Evolutionary conservation across 768 basidiomycete genomes (phyloP).

Genomic region (Tylopilus cervinicoccineus): DNA sequence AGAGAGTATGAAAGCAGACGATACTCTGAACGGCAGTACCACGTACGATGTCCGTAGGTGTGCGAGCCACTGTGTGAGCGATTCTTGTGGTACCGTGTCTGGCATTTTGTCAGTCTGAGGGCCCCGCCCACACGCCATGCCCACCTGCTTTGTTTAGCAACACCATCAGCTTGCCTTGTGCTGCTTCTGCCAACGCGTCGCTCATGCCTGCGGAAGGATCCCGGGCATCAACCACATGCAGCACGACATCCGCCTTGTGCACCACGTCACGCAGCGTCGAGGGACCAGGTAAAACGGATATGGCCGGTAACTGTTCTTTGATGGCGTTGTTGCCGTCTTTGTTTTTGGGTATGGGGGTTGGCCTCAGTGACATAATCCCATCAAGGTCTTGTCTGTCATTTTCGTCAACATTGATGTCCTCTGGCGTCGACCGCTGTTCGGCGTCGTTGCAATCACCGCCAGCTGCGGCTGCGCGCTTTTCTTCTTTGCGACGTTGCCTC

Average conservation of each 20-base stretch:
- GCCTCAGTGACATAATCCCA: constrained; percentile 32
- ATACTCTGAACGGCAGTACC: constrained; percentile 69
- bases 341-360: neutral
- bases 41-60: constrained; percentile 57
- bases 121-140: constrained; percentile 24
- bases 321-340: neutral
- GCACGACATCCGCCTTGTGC: constrained; percentile 71
- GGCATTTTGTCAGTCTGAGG: constrained; percentile 1
- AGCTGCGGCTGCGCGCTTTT: constrained; percentile 46
- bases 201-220: constrained; percentile 77
- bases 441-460: constrained; percentile 27
- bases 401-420: constrained; percentile 29
- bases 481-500: constrained; percentile 63
- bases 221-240: constrained; percentile 81
- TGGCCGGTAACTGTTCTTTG: constrained; percentile 8
- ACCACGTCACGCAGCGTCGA: constrained; percentile 43
- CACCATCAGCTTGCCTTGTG: constrained; percentile 49
- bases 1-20: constrained; percentile 59
- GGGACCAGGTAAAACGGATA: constrained; percentile 28
- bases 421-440: constrained; percentile 24
- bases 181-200: constrained; percentile 48
- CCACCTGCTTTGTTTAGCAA: constrained; percentile 86
- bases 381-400: constrained; percentile 34
- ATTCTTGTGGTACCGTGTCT: constrained; percentile 82
- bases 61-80: constrained; percentile 63